Base-by-base conservation (phyloP, 148 eudicot species). In the Rhododendron griersonianum region DNA sequence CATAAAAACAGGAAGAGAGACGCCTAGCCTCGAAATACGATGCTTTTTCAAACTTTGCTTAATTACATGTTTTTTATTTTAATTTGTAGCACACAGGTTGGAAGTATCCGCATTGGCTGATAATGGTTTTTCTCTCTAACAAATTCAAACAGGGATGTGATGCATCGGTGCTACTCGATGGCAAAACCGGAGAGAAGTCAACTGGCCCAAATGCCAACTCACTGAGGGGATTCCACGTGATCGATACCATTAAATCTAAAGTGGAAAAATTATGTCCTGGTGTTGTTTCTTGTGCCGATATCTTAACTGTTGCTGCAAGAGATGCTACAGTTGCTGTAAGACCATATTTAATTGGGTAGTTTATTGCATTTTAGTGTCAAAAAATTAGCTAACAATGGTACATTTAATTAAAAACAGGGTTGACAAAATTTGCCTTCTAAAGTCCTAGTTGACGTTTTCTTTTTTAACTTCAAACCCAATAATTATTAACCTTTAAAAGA, bases 251-350 rank as follows among this genome's bases (percentile, higher is more conserved):
- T 14, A 94, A 94, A 80, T 86, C 95, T 13, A 89, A 91, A 21
- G 87, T 94, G 14, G 95, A 94, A 82, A 69, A 28, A 25, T 86
- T 89, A 0, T 94, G 96, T 53, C 89, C 91, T 1, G 91, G 91
- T 15, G 81, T 92, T 16, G 94, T 94, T 21, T 94, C 96, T 18
- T 92, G 96, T 78, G 96, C 96, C n/a, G 96, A 94, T 77, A 94
- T 94, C 33, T 37, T 91, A 39, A 89, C 94, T 2, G 91, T 94
- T 69, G 91, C 91, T 19, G 95, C 95, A 1, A 87, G 92, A 80
- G 96, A 94, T 69, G 86, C 93, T 0, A 90, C 87, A n/a, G 91
- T 87, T 11, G 89, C 91, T 51, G 96, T 94, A 84, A 91, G 91
- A 11, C 7, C 21, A 14, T 10, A 14, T 19, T 21, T 19, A 59